Percentiles rank a stretch among this genome's conserved stretches.
phyloP scores from a whole-genome alignment of 2,329 filamentous ascomycete species.

The Penicillium psychrosexuale region DNA sequence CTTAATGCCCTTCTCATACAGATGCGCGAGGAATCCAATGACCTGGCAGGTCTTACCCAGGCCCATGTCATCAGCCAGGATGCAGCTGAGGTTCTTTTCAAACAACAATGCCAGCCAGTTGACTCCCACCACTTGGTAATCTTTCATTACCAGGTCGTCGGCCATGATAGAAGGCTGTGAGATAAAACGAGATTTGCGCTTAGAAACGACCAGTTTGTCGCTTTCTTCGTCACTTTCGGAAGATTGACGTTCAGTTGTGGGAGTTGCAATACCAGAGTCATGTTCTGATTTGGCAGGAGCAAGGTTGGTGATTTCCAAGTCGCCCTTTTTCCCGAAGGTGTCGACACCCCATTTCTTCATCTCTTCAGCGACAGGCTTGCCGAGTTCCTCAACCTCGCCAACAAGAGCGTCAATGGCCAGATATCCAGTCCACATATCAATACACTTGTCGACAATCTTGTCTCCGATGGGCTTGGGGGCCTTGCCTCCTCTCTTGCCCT shows the following conservation, averaged over 20 bases:
- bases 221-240: slow-evolving; percentile 39
- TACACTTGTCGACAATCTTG: slow-evolving; percentile 63
- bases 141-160: slow-evolving; percentile 73
- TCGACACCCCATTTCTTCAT: slow-evolving; percentile 68
- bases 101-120: slow-evolving; percentile 92
- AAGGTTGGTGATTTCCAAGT: slow-evolving; percentile 59
- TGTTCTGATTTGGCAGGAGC: slow-evolving; percentile 45
- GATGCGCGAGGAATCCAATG: slow-evolving; percentile 82
- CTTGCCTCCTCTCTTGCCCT: slow-evolving; percentile 47
- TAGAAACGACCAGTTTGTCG: slow-evolving; percentile 36
- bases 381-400: slow-evolving; percentile 68
- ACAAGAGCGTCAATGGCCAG: slow-evolving; percentile 81
- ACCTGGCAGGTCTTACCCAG: slow-evolving; percentile 96
- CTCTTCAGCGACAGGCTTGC: slow-evolving; percentile 61
- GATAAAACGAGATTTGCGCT: slow-evolving; percentile 45
- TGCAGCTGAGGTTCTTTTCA: slow-evolving; percentile 75
- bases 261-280: slow-evolving; percentile 68
- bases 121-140: slow-evolving; percentile 89
- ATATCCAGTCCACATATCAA: slow-evolving; percentile 75
- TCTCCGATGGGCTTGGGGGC: slow-evolving; percentile 60
- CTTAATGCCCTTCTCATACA: slow-evolving; percentile 65
- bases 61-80: slow-evolving; percentile 95
- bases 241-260: slow-evolving; percentile 42
- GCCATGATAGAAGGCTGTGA: slow-evolving; percentile 76
- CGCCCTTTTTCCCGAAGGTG: slow-evolving; percentile 61